Conservation (phyloP, 2,329 filamentous ascomycete genomes). For the Periconia macrospinosa region DNA sequence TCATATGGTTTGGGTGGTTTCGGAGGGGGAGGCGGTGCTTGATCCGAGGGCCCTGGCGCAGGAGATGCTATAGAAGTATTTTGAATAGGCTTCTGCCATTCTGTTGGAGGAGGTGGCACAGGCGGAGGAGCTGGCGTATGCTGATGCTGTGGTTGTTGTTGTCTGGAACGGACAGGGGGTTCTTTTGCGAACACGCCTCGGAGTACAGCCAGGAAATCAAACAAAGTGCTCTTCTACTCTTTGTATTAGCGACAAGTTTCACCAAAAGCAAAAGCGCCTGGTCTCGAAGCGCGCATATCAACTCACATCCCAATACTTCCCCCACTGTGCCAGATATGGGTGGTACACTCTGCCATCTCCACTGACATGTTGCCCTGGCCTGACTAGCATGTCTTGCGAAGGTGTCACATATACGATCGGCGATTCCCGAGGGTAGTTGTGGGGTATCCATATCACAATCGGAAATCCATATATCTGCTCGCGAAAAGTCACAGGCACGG, state of each 20-base stretch:
- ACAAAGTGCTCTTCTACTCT: constrained; percentile 74
- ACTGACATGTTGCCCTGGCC: constrained; percentile 93
- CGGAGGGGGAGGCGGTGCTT: constrained; percentile 46
- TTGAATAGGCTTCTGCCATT: constrained; percentile 44
- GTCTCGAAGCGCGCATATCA: not conserved
- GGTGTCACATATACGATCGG: constrained; percentile 89
- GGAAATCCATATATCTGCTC: constrained; percentile 90
- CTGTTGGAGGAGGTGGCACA: constrained; percentile 71
- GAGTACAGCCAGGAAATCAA: constrained; percentile 80
- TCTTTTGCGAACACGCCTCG: constrained; percentile 91
- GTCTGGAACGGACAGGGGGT: constrained; percentile 80
- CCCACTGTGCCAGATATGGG: constrained; percentile 90
- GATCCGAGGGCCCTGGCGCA: constrained; percentile 31
- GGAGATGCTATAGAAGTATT: constrained; percentile 37
- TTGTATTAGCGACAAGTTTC: constrained; percentile 10
- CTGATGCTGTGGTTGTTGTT: constrained; percentile 46
- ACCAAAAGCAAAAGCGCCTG: not conserved
- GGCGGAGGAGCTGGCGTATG: constrained; percentile 35
- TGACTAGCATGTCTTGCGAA: constrained; percentile 82
- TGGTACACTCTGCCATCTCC: constrained; percentile 93
- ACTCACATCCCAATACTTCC: constrained; percentile 85
- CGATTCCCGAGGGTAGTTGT: constrained; percentile 82
- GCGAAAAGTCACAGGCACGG: constrained; percentile 87
- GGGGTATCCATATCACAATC: constrained; percentile 88
- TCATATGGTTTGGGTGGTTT: constrained; percentile 50